Evolutionary conservation across 352 stramenopile species (phyloP).

Genomic region (Globisporangium radiosum): DNA sequence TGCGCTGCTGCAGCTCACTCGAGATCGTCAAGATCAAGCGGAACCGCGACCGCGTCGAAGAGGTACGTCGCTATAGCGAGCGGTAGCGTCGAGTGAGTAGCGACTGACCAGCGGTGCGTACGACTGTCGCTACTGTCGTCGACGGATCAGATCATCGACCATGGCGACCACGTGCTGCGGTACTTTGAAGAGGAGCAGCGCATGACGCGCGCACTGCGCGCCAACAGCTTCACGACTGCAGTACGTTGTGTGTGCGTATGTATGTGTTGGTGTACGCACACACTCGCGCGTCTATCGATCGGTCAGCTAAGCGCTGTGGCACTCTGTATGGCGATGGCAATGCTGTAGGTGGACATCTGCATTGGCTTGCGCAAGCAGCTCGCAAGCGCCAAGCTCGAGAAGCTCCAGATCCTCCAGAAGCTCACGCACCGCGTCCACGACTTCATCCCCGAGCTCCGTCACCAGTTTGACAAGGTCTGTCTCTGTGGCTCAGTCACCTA

Average conservation of each 20-base stretch:
- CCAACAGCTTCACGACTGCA: slow-evolving; percentile 59
- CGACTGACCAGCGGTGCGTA: too few species aligned
- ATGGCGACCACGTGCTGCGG: slow-evolving; percentile 29
- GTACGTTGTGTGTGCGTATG: slow-evolving; percentile 20
- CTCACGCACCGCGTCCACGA: slow-evolving; percentile 58
- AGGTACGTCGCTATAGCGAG: slow-evolving; percentile 19
- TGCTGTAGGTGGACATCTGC: slow-evolving; percentile 65
- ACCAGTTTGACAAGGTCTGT: slow-evolving; percentile 60
- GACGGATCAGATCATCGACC: slow-evolving; percentile 45
- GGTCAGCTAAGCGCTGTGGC: background rate
- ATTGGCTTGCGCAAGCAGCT: slow-evolving; percentile 48
- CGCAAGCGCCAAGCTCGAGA: slow-evolving; percentile 31
- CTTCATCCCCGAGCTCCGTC: slow-evolving; percentile 63
- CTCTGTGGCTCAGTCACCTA: background rate
- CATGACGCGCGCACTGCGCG: slow-evolving; percentile 65
- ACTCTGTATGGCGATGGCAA: background rate
- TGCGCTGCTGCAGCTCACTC: slow-evolving; percentile 37
- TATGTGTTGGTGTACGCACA: background rate
- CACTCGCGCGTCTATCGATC: background rate
- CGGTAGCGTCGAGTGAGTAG: too few species aligned
- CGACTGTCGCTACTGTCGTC: background rate
- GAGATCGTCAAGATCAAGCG: slow-evolving; percentile 81
- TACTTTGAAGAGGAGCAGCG: slow-evolving; percentile 74
- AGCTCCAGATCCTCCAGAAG: slow-evolving; percentile 52
- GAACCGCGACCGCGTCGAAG: slow-evolving; percentile 70